Percentiles rank a stretch among this genome's conserved stretches.
Conservation (phyloP, 2,329 filamentous ascomycete genomes). For the Cytospora leucostoma region DNA sequence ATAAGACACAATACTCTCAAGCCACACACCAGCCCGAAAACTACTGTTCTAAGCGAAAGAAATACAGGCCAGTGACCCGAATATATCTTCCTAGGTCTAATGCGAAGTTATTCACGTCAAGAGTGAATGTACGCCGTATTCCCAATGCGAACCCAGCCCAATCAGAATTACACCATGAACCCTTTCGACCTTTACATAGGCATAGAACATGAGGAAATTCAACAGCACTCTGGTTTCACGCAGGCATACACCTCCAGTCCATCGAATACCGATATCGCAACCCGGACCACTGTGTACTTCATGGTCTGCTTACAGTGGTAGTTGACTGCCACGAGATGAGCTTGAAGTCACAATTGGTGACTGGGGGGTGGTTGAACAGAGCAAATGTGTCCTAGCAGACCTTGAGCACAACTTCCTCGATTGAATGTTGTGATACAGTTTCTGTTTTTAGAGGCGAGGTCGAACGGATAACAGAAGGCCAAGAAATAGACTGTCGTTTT, state of each 20-base stretch:
- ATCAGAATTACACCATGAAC: conserved; percentile 16
- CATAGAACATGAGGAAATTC: conserved; percentile 13
- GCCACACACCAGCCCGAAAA: too few relatives aligned
- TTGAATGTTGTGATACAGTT: background rate
- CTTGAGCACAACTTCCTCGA: background rate
- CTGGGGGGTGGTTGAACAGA: conserved; percentile 13
- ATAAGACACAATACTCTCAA: too few relatives aligned
- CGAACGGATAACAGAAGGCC: background rate
- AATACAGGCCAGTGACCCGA: background rate
- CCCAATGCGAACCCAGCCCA: conserved; percentile 18
- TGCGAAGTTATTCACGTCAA: background rate
- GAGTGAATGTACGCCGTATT: conserved; percentile 16
- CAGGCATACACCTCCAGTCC: conserved; percentile 18
- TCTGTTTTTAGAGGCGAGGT: background rate
- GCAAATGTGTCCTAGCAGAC: conserved; percentile 11
- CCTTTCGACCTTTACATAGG: conserved; percentile 17
- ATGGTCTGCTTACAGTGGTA: conserved; percentile 19
- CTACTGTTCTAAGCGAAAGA: rapidly evolving
- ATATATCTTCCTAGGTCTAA: background rate
- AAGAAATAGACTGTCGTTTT: background rate
- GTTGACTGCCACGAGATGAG: conserved; percentile 10
- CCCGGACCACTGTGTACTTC: conserved; percentile 11
- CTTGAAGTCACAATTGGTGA: conserved; percentile 17
- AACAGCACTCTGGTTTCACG: conserved; percentile 16
- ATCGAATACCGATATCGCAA: conserved; percentile 15